phyloP scores from a whole-genome alignment of 1,284 basidiomycete genomes.

The Cryptococcus maquisensis region DNA sequence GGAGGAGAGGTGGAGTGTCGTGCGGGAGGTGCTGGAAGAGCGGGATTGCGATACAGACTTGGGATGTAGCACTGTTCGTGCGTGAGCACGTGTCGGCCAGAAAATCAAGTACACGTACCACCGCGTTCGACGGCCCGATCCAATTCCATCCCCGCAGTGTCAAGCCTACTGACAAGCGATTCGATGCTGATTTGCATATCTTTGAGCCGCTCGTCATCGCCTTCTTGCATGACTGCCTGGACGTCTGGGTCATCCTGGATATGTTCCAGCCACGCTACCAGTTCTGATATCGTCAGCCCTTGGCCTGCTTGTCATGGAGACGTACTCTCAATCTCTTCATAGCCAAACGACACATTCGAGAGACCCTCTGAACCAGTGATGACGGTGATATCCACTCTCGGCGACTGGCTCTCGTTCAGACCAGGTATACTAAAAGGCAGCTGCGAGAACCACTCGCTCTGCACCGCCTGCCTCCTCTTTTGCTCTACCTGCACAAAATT shows the following conservation, averaged over 20 bases:
- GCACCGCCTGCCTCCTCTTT: conserved; percentile 70
- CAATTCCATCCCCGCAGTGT: conserved; percentile 67
- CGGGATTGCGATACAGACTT: not conserved
- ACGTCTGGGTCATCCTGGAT: conserved; percentile 36
- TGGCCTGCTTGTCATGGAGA: conserved; percentile 2
- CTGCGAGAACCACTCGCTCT: conserved; percentile 70
- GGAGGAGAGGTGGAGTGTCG: conserved; percentile 6
- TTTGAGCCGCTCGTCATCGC: conserved; percentile 53
- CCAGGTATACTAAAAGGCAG: conserved; percentile 66
- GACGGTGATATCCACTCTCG: conserved; percentile 70
- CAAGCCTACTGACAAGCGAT: conserved; percentile 68
- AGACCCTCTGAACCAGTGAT: conserved; percentile 50
- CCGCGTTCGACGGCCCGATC: conserved; percentile 75
- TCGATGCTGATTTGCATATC: conserved; percentile 62
- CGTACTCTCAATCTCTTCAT: conserved; percentile 68
- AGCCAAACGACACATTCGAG: conserved; percentile 53
- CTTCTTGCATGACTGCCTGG: conserved; percentile 20
- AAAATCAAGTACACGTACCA: conserved; percentile 53
- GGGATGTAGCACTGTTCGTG: conserved; percentile 5
- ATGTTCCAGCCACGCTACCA: conserved; percentile 63
- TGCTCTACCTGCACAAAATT: conserved; percentile 65
- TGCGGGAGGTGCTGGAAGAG: conserved; percentile 9
- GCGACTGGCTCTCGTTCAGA: conserved; percentile 40
- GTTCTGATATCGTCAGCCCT: conserved; percentile 35
- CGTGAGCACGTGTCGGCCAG: not conserved